Evolutionary conservation across 257 asterid species (phyloP).

Genomic region (Solanum chmielewskii): DNA sequence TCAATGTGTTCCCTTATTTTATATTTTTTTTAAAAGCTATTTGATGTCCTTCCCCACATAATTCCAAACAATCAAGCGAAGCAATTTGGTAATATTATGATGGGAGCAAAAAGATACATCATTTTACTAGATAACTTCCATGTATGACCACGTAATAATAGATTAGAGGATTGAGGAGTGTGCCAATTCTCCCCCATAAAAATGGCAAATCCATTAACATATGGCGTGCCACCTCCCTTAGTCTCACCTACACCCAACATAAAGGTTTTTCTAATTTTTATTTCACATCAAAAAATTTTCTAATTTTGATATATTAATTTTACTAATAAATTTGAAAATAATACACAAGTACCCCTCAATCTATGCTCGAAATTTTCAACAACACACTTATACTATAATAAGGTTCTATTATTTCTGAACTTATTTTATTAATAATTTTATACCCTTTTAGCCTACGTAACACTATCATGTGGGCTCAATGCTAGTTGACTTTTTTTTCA

Average conservation of each 20-base stretch:
- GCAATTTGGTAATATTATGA: not conserved
- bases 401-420: accelerated
- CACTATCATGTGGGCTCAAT: no score
- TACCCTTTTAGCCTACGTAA: no score
- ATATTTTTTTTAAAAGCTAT: not conserved
- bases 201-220: not conserved
- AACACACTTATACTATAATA: no score
- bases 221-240: not conserved
- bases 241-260: not conserved
- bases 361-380: no score
- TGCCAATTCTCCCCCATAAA: not conserved
- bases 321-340: no score
- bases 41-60: not conserved
- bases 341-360: no score
- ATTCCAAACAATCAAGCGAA: not conserved
- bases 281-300: no score
- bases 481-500: no score
- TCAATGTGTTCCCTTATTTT: no score
- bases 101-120: not conserved
- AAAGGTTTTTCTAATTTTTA: not conserved
- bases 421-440: no score
- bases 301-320: no score
- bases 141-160: not conserved
- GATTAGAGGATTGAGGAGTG: not conserved
- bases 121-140: not conserved